Evolutionary conservation across 2,329 filamentous ascomycete species (phyloP), one percentile per base, ranked within the genome.

Genomic region (Basipetospora chlamydospora): DNA sequence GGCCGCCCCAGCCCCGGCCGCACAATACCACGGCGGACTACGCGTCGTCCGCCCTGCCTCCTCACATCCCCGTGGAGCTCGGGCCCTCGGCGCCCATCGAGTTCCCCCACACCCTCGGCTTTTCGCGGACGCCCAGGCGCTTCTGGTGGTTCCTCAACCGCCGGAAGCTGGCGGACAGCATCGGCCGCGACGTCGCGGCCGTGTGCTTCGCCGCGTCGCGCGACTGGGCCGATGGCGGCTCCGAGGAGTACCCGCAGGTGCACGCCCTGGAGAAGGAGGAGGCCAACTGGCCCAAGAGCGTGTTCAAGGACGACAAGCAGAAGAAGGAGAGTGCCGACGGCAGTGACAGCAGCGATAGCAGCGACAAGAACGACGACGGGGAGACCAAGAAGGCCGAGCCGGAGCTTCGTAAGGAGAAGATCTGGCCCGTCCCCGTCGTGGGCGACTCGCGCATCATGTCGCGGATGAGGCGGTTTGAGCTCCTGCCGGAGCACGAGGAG

Each of bases 51-150:
- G 50, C 60, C 17, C 65, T 86, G 35, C 77, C 87, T 1, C 52
- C 66, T 21, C 64, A 69, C 30, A 70, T 80, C 29, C 88, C 88
- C 3, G 51, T 64, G 43, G 71, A 78, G 41, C 74, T 98, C 49
- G 72, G 77, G 26, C 85, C 85, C 29, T 77, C 80, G 5, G 64
- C 70, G 17, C 67, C 80, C 11, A 69, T 98, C 41, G 65, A 73
- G 28, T 82, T 93, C 56, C 88, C 88, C 1, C 88, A 96, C 54
- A 71, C 95, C 40, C 78, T 98, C 21, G 90, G 90, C 41, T 93
- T 98, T 64, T 63, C 82, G 43, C 88, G 90, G 60, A 95, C 88
- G 3, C 82, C 86, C 1, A 80, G 77, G 44, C 79, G 90, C 41
- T 67, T 96, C 42, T 81, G 80, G 51, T 81, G 90, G 44, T 98